Evolutionary conservation across 164 flowering plant genomes (phyloP).

Genomic region (Aristolochia fimbriata): DNA sequence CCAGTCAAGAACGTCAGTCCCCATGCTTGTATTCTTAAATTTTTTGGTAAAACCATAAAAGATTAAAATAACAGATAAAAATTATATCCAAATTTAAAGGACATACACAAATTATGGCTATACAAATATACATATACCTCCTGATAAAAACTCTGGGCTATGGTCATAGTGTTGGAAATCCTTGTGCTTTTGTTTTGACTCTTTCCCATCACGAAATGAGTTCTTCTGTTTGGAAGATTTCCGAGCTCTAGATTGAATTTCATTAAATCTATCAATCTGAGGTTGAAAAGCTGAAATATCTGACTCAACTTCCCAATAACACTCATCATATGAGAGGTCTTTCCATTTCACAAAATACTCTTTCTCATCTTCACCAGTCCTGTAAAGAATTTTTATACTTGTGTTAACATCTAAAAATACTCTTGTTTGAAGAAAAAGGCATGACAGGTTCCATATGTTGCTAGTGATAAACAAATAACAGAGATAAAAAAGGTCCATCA

Average conservation of each 20-base stretch:
- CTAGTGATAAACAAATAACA: no score
- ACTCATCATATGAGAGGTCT: slow-evolving; percentile 89
- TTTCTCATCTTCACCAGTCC: slow-evolving; percentile 57
- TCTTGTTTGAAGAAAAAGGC: no score
- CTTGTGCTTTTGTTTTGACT: slow-evolving; percentile 44
- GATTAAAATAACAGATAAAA: no score
- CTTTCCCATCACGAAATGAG: slow-evolving; percentile 33
- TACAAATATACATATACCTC: slow-evolving; percentile 40
- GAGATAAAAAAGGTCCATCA: no score
- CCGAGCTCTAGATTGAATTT: slow-evolving; percentile 38
- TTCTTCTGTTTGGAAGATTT: slow-evolving; percentile 51
- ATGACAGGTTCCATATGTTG: no score
- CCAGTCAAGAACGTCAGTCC: no score
- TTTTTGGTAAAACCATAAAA: no score
- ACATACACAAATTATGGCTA: background rate
- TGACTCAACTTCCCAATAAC: slow-evolving; percentile 84
- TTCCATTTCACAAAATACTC: slow-evolving; percentile 95
- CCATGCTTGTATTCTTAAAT: no score
- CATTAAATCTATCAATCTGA: slow-evolving; percentile 68
- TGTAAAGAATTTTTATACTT: slow-evolving; percentile 12
- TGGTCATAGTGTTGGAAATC: slow-evolving; percentile 83
- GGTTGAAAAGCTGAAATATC: slow-evolving; percentile 78
- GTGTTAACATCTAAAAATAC: no score
- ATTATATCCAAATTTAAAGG: no score
- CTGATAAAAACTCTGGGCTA: slow-evolving; percentile 84